Base-by-base conservation (phyloP, 768 basidiomycete species). In the Neoboletus magnificus region DNA sequence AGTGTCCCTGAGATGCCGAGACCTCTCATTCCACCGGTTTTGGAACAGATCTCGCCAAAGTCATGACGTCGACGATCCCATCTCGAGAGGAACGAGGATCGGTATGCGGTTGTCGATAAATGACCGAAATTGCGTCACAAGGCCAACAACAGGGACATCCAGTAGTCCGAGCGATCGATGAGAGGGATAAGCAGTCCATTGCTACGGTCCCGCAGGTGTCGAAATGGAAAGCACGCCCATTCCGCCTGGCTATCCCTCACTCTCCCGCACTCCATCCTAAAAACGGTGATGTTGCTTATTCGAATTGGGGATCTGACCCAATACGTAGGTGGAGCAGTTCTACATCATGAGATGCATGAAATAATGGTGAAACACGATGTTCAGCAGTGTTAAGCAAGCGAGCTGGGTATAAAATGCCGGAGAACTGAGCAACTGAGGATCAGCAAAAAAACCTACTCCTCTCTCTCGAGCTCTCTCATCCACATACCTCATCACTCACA, bases 191-290 rank as follows among this genome's bases (percentile, higher is more conserved):
- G 57, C 40, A 47, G 40, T 54, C 64, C 54, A 66, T 36, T 57
- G 57, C 61, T 53, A 64, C 46, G 64, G 60, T 54, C 54, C 61
- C 61, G 62, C 66, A 67, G 56, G 60, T 47, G 43, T 48, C 49
- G 55, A 58, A 70, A 69, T 68, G 66, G 68, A 68, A 57, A 59
- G 59, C 67, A 69, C 62, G 67, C 66, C 62, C 52, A 50, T 48
- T 60, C 62, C 64, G 62, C 68, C 67, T 70, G 67, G 67, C 46
- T 56, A 55, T 56, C 49, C 18, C 50, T 67, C 61, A 48, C 43
- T 61, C 58, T 59, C 57, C 46, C 49, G 55, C 50, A 57, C 37
- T 22, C 65, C 52, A 37, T 53, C 48, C 58, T 35, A 57, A 55
- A 53, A 54, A 51, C 41, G 52, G 58, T 56, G 50, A 57, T 68